A percentile compares a stretch with the other conserved stretches of the same genome.
phyloP scores from a whole-genome alignment of 306 rosid species.

The Corylus heterophylla region DNA sequence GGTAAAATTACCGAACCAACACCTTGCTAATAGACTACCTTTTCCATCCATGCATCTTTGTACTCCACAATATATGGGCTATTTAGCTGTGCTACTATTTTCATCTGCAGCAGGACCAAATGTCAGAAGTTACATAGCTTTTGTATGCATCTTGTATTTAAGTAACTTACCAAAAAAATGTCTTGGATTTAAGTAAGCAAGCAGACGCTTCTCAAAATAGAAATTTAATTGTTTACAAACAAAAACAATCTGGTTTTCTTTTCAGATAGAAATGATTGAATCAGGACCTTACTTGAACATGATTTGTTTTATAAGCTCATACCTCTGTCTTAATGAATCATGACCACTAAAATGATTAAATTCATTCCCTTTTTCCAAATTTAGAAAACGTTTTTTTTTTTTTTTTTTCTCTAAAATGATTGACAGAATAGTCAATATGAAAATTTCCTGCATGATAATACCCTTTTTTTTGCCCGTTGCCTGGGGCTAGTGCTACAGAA shows the following conservation, averaged over 20 bases:
- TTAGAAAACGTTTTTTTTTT: not conserved
- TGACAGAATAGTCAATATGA: not conserved
- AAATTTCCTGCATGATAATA: not conserved
- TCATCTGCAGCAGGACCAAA: slow-evolving; percentile 28
- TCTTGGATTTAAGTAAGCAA: not conserved
- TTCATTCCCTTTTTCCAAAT: not conserved
- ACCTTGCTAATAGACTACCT: slow-evolving; percentile 42
- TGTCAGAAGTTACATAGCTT: not conserved
- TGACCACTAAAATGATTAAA: not conserved
- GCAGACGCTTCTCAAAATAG: not conserved
- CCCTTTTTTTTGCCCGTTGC: not conserved
- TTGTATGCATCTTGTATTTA: not conserved
- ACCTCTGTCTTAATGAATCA: not conserved
- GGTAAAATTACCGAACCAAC: too few species aligned
- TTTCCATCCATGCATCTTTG: slow-evolving; percentile 37
- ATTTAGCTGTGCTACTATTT: slow-evolving; percentile 56
- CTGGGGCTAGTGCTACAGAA: too few species aligned
- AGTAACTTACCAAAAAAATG: not conserved
- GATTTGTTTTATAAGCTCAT: not conserved
- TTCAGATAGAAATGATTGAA: not conserved
- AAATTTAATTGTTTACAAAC: not conserved
- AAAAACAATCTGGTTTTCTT: not conserved
- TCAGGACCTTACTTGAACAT: not conserved
- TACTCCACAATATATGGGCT: too few species aligned
- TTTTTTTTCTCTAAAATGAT: not conserved